Evolutionary conservation across 257 asterid species (phyloP).

Genomic region (Penstemon davidsonii): DNA sequence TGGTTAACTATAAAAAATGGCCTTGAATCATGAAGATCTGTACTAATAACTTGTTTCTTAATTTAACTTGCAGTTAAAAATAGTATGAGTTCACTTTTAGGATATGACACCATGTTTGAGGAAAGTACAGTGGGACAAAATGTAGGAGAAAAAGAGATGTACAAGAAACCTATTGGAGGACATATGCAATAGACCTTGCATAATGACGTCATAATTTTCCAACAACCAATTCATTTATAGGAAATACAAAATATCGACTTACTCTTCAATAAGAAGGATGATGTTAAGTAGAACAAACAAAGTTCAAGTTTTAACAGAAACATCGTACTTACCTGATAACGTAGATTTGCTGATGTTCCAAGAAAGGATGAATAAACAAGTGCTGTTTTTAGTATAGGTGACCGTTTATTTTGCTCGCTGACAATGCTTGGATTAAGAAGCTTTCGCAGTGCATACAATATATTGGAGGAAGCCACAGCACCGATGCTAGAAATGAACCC

Average conservation of each 20-base stretch:
- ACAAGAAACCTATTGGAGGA: constrained; percentile 5
- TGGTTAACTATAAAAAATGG: background rate
- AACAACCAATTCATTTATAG: background rate
- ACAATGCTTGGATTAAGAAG: constrained; percentile 54
- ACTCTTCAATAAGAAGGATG: constrained; percentile 13
- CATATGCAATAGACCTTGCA: constrained; percentile 6
- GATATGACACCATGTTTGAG: background rate
- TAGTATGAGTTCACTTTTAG: background rate
- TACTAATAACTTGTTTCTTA: background rate
- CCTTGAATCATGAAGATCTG: background rate
- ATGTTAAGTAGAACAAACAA: background rate
- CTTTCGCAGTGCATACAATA: constrained; percentile 50
- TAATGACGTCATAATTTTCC: background rate
- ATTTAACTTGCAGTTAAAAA: constrained; percentile 8
- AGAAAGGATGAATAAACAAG: constrained; percentile 72
- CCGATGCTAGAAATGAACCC: constrained; percentile 94
- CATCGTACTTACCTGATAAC: constrained; percentile 70
- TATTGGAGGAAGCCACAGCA: constrained; percentile 89
- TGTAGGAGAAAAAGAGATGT: background rate
- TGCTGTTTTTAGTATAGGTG: constrained; percentile 90
- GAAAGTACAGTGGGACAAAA: background rate
- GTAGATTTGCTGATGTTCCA: constrained; percentile 84
- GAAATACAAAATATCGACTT: constrained; percentile 1
- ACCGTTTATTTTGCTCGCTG: constrained; percentile 57
- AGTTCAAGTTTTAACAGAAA: constrained; percentile 12